phyloP scores from a whole-genome alignment of 2,329 filamentous ascomycete species.

The Penicillium sp. region DNA sequence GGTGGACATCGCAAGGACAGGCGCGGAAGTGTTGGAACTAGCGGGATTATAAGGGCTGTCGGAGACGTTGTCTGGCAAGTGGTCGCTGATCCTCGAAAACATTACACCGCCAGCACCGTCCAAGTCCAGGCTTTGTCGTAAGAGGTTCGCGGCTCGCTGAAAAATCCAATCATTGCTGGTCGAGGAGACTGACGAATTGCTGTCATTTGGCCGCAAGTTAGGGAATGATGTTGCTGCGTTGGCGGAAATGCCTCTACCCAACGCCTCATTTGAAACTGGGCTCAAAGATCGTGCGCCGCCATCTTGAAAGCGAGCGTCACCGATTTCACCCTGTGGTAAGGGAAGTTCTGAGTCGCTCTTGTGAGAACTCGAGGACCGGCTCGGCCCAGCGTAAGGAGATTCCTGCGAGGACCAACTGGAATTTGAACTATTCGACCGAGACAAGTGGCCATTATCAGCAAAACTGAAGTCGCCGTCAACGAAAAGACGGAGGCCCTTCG shows the following conservation, averaged over 20 bases:
- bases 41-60: background rate
- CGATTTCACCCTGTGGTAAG: background rate
- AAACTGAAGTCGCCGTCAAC: conserved; percentile 5
- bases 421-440: background rate
- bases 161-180: conserved; percentile 17
- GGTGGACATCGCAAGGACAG: background rate
- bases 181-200: background rate
- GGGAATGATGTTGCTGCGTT: background rate
- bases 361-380: background rate
- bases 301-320: background rate
- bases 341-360: background rate
- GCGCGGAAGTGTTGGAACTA: background rate
- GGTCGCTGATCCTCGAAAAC: background rate
- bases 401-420: background rate
- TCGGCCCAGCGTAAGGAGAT: background rate
- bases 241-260: background rate
- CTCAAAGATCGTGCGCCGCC: background rate
- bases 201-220: background rate
- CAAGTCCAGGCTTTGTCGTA: conserved; percentile 13
- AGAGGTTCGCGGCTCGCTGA: conserved; percentile 19
- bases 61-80: background rate
- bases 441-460: background rate
- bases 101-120: background rate
- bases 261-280: background rate
- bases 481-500: conserved; percentile 10